These are phyloP conservation scores for Macrolepiota dolichaula DNA, from an alignment of 768 basidiomycete genomes.

Conservation along the genomic window DNA sequence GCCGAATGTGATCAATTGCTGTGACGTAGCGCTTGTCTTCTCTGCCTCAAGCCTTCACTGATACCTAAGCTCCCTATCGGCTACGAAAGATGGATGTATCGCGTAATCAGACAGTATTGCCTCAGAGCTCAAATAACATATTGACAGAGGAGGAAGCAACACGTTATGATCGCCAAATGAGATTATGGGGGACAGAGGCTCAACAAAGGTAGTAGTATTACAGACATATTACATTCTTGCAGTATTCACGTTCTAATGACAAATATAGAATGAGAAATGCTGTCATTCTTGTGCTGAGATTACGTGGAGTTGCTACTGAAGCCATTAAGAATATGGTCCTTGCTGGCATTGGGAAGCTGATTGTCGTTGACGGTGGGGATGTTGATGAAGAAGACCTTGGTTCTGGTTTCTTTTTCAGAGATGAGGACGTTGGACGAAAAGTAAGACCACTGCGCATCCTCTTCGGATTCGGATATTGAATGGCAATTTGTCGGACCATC, in stretches of 20 bases:
- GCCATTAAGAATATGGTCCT: constrained; percentile 97
- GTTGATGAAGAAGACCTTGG: constrained; percentile 87
- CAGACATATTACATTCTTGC: constrained; percentile 8
- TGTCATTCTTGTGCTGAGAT: constrained; percentile 76
- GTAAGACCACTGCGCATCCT: constrained; percentile 39
- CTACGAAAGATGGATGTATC: neutral
- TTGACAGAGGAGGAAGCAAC: constrained; percentile 73
- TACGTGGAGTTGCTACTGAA: constrained; percentile 87
- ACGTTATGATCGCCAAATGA: constrained; percentile 94
- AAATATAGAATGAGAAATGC: constrained; percentile 87
- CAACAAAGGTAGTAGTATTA: constrained; percentile 72
- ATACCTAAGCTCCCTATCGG: neutral
- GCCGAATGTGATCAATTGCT: neutral
- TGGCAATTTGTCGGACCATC: constrained; percentile 35
- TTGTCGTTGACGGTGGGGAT: constrained; percentile 75
- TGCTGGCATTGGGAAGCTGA: constrained; percentile 88
- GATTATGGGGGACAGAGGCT: constrained; percentile 97
- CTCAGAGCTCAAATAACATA: neutral
- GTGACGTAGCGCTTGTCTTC: neutral
- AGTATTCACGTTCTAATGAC: neutral
- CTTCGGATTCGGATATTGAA: constrained; percentile 28
- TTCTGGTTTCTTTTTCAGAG: constrained; percentile 89
- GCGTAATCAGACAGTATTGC: neutral
- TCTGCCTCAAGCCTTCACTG: neutral
- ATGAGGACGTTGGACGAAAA: constrained; percentile 88